Evolutionary conservation across 768 basidiomycete genomes (phyloP), one percentile per base, ranked within the genome.

Genomic region (Tulasnella calospora): DNA sequence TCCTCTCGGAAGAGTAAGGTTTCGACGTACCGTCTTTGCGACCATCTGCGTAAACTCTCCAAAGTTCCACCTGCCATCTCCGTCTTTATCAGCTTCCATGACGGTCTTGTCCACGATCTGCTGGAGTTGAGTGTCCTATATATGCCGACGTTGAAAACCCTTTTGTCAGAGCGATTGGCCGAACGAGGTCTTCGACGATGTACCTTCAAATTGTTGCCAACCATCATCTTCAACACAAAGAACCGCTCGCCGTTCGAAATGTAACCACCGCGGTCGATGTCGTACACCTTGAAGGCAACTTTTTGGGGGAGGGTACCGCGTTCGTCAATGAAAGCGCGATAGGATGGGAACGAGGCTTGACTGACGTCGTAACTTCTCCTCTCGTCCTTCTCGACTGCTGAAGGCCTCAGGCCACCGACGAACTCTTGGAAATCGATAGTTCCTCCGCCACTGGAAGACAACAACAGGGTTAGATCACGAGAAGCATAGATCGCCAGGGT

Each of bases 251-350:
- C 98, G 83, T 99, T 99, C 15, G 96, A 98, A 84, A 99, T 99
- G 86, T 85, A 99, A 10, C 95, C 96, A 83, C 99, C 98, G 74
- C 98, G 89, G 84, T 99, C 98, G 83, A 99, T 94, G 83, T 99
- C 98, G 82, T 99, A 99, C 73, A 99, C 98, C 84, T 99, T 99
- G 90, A 99, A 99, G 35, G 98, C 97, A 83, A 99, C 98, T 99
- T 82, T 27, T n/a, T 3, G n/a, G n/a, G 19, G 69, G 70, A 72
- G 35, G 40, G n/a, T 23, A n/a, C 51, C 21, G n/a, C n/a, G 10
- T 44, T 80, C 51, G 35, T 79, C 12, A 57, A 13, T 73, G 78
- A 71, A 76, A 15, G 75, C 40, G 23, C 21, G 44, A 76, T 41
- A 78, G 38, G 69, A 41, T 38, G 44, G 19, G 21, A 36, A 13